Evolutionary conservation across 2,329 filamentous ascomycete species (phyloP).

Genomic region (Rhexocercosporidium sp.): DNA sequence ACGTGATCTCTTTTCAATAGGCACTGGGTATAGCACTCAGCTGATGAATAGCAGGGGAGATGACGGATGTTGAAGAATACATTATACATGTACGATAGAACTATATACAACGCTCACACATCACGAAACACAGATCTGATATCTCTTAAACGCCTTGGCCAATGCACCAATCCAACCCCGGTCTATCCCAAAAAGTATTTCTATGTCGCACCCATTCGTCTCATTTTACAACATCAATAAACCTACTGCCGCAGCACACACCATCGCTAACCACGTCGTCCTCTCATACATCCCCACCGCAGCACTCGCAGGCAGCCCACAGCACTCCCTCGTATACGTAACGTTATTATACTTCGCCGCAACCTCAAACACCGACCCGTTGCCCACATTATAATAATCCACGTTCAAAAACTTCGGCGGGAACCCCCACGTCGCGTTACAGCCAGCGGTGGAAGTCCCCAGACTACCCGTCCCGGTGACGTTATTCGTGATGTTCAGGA

Average conservation of each 20-base stretch:
- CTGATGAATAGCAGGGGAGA: no score
- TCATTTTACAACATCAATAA: slow-evolving; percentile 19
- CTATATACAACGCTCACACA: not conserved
- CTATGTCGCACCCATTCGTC: not conserved
- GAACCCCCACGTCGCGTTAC: slow-evolving; percentile 64
- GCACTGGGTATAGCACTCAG: no score
- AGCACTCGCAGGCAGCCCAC: slow-evolving; percentile 50
- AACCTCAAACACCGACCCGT: slow-evolving; percentile 79
- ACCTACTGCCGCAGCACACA: slow-evolving; percentile 17
- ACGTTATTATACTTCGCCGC: slow-evolving; percentile 75
- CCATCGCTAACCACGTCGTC: slow-evolving; percentile 17
- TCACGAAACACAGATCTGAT: not conserved
- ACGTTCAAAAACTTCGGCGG: slow-evolving; percentile 82
- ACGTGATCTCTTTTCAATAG: no score
- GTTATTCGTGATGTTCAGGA: slow-evolving; percentile 75
- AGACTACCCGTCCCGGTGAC: slow-evolving; percentile 68
- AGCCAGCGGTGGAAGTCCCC: slow-evolving; percentile 67
- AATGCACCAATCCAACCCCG: slow-evolving; percentile 5
- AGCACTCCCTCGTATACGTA: slow-evolving; percentile 65
- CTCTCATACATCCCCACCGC: slow-evolving; percentile 28
- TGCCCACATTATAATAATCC: slow-evolving; percentile 76
- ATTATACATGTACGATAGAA: not conserved
- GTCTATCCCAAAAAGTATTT: not conserved
- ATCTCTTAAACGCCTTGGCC: not conserved
- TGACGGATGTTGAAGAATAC: not conserved